phyloP scores from a whole-genome alignment of 2,329 filamentous ascomycete species.

The Cladosporium sp. region DNA sequence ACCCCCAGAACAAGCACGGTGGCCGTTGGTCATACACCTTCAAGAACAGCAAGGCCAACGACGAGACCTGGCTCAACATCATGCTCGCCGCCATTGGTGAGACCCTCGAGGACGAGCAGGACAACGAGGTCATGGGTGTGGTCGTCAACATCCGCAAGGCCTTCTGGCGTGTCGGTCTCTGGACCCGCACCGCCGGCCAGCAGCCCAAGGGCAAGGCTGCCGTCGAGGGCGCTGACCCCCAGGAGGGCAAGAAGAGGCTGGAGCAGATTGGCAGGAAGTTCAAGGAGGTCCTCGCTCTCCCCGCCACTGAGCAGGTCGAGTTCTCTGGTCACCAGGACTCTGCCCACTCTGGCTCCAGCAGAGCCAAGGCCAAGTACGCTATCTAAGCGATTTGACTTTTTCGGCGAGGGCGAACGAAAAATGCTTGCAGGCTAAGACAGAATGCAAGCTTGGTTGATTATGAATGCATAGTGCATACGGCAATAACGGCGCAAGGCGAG shows the following conservation, averaged over 20 bases:
- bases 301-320: conserved; percentile 73
- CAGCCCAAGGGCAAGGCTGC: conserved; percentile 66
- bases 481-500: conserved; percentile 10
- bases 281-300: conserved; percentile 85
- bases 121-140: conserved; percentile 98
- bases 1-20: conserved; percentile 96
- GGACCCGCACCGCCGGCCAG: conserved; percentile 86
- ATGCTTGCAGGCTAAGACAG: not conserved
- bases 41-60: conserved; percentile 90
- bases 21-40: conserved; percentile 99
- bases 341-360: conserved; percentile 86
- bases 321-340: conserved; percentile 96
- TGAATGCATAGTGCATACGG: conserved; percentile 10
- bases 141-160: conserved; percentile 98
- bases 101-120: conserved; percentile 89
- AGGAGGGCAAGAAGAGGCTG: conserved; percentile 83
- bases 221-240: conserved; percentile 34
- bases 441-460: not conserved
- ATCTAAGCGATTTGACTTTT: conserved; percentile 52
- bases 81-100: conserved; percentile 97
- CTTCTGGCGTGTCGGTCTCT: conserved; percentile 95
- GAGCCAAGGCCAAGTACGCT: conserved; percentile 89
- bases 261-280: conserved; percentile 81
- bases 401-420: not conserved
- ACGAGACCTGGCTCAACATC: conserved; percentile 97